phyloP scores from a whole-genome alignment of 257 asterid genomes.

The Plantago elongata region DNA sequence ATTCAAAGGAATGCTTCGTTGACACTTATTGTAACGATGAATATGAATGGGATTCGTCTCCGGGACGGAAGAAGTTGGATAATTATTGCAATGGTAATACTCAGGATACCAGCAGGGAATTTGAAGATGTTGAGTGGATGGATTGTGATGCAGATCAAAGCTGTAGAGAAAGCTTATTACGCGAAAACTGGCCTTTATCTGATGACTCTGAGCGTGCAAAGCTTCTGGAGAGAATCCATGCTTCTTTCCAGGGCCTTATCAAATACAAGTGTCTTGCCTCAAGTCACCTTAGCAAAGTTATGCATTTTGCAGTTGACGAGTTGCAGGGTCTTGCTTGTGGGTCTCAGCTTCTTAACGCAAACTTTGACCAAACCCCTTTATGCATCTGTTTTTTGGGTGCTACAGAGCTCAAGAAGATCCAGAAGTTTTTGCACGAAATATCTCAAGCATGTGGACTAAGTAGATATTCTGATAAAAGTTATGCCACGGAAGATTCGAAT shows the following conservation, averaged over 20 bases:
- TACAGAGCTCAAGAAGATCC: conserved; percentile 71
- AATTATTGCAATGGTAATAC: conserved; percentile 33
- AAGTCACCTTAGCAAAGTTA: conserved; percentile 82
- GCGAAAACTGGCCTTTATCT: conserved; percentile 68
- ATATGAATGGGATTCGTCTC: conserved; percentile 58
- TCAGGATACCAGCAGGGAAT: conserved; percentile 40
- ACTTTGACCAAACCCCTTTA: conserved; percentile 64
- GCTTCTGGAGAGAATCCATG: conserved; percentile 72
- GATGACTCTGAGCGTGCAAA: conserved; percentile 83
- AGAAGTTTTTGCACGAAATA: conserved; percentile 79
- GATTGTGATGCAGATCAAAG: conserved; percentile 66
- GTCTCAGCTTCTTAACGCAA: conserved; percentile 58
- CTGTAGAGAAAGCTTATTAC: conserved; percentile 39
- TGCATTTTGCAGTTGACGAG: conserved; percentile 80
- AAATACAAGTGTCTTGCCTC: conserved; percentile 67
- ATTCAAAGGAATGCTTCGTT: conserved; percentile 56
- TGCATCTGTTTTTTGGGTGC: conserved; percentile 85
- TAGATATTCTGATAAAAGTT: conserved; percentile 65
- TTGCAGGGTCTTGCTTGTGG: conserved; percentile 72
- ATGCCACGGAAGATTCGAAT: conserved; percentile 23
- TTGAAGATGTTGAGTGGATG: conserved; percentile 82
- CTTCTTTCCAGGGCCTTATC: conserved; percentile 59
- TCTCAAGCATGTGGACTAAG: conserved; percentile 62
- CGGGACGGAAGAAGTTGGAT: conserved; percentile 39
- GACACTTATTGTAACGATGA: conserved; percentile 52